Base-by-base conservation (phyloP, 345 rosid genomes). In the Eucalyptus melliodora region DNA sequence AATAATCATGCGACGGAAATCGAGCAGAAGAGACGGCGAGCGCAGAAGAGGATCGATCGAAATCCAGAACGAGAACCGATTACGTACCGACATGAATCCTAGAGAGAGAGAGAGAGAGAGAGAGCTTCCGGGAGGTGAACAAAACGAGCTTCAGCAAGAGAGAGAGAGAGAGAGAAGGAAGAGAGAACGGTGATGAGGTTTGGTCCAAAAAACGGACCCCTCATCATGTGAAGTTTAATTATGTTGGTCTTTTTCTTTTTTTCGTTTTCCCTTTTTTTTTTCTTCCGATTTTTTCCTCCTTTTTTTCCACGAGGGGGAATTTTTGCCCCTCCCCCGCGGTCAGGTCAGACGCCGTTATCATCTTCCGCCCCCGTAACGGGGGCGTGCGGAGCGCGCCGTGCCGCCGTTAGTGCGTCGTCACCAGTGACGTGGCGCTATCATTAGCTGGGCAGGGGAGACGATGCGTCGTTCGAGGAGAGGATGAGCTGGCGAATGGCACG, bases 61-160 rank as follows among this genome's bases (percentile, higher is more conserved):
- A 77, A 24, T 40, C 42, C 85, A 21, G 85, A 40, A 40, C 40
- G 37, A 15, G 85, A 40, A 26, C 56, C 86, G 50, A 51, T 80
- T 30, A 37, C 86, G 65, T 88, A 88, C 89, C 89, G 89, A 80
- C 89, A 88, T 88, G 89, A 88, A 88, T 80, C 82, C 89, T 6
- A 77, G 87, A 26, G 47, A 80, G 88, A 88, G 59, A 72, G 86
- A 24, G 86, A 24, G 88, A 88, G 59, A 51, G 55, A 51, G 9
- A 37, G 16, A 80, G 65, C 59, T 56, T 31, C 67, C 14, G 69
- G 31, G 27, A 55, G 65, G 49, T 53, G 59, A 87, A 40, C 49
- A 87, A 87, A 19, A 31, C 8, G 47, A 40, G 15, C 27, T 77
- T 6, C 47, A 12, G 30, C 62, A 4, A 77, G 82, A 72, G 62